phyloP scores from a whole-genome alignment of 2,329 filamentous ascomycete genomes.

The Fonsecaea pedrosoi region DNA sequence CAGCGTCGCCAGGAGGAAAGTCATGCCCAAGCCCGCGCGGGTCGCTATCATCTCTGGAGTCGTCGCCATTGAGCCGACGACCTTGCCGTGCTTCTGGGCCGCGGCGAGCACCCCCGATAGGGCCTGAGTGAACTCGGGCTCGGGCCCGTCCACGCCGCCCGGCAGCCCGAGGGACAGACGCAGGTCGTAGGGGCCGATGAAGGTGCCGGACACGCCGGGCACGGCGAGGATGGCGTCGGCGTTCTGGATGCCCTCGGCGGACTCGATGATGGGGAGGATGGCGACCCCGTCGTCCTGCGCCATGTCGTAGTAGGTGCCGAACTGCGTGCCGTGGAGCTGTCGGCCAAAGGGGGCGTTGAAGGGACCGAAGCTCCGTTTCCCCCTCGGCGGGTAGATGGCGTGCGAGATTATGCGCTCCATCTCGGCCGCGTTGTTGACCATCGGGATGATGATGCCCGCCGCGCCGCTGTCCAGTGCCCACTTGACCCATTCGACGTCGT shows the following conservation, averaged over 20 bases:
- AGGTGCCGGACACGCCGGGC: conserved; percentile 10
- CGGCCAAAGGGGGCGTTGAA: conserved; percentile 14
- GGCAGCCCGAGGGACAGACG: conserved; percentile 15
- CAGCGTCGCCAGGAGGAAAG: conserved; percentile 11
- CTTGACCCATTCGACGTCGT: conserved; percentile 67
- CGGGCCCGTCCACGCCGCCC: conserved; percentile 13
- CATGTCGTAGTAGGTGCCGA: conserved; percentile 11
- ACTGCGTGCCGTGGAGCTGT: not conserved
- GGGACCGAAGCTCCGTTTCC: conserved; percentile 59
- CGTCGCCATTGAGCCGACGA: conserved; percentile 9
- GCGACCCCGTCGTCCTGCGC: conserved; percentile 1
- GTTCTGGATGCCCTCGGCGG: conserved; percentile 12
- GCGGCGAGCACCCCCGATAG: conserved; percentile 3
- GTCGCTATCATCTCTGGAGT: not conserved
- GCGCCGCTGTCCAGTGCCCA: conserved; percentile 65
- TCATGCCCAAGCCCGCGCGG: conserved; percentile 11
- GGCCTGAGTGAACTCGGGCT: conserved; percentile 13
- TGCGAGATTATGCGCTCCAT: conserved; percentile 57
- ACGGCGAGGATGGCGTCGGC: conserved; percentile 13
- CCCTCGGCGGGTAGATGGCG: conserved; percentile 62
- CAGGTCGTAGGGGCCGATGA: conserved; percentile 19
- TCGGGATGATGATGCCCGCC: conserved; percentile 63
- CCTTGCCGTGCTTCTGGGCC: not conserved
- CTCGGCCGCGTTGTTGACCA: conserved; percentile 61
- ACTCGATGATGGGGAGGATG: conserved; percentile 23